Evolutionary conservation across 768 basidiomycete genomes (phyloP).

Genomic region (Boletus rufocinnamomeus): DNA sequence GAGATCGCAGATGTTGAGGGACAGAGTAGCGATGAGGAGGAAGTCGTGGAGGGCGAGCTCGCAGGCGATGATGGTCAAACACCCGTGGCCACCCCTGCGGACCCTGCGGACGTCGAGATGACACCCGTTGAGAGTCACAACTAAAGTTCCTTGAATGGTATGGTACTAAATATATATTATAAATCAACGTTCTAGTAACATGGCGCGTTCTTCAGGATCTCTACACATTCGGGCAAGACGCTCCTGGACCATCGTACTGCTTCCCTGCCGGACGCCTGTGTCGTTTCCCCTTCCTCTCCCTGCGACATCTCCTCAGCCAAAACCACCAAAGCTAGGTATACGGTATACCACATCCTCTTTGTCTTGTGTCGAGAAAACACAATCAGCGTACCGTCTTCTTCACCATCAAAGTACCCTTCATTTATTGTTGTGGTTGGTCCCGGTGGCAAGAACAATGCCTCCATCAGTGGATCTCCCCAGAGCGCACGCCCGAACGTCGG

Average conservation of each 20-base stretch:
- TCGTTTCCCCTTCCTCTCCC: constrained; percentile 17
- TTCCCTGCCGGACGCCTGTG: constrained; percentile 23
- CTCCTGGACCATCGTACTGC: constrained; percentile 43
- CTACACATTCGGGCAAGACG: constrained; percentile 42
- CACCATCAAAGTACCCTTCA: constrained; percentile 55
- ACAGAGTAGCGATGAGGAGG: constrained; percentile 42
- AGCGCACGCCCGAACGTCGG: constrained; percentile 54
- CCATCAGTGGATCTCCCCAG: constrained; percentile 79
- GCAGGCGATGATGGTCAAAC: constrained; percentile 33
- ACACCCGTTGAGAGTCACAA: constrained; percentile 1
- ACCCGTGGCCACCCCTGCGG: constrained; percentile 23
- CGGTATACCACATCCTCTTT: constrained; percentile 74
- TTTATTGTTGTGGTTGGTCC: constrained; percentile 51
- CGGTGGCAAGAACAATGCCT: constrained; percentile 57
- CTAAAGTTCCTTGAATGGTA: constrained; percentile 4
- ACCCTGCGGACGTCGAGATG: constrained; percentile 32
- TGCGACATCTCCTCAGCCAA: constrained; percentile 44
- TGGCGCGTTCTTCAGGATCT: constrained; percentile 45
- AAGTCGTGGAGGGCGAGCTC: constrained; percentile 38
- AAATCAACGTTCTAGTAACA: constrained; percentile 27
- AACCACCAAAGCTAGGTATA: constrained; percentile 59
- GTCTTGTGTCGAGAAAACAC: constrained; percentile 69
- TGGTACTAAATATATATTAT: background rate
- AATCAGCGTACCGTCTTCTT: constrained; percentile 51
- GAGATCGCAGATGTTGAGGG: constrained; percentile 33